Evolutionary conservation across 352 stramenopile genomes (phyloP), one percentile per base, ranked within the genome.

Genomic region (Albugo candida): DNA sequence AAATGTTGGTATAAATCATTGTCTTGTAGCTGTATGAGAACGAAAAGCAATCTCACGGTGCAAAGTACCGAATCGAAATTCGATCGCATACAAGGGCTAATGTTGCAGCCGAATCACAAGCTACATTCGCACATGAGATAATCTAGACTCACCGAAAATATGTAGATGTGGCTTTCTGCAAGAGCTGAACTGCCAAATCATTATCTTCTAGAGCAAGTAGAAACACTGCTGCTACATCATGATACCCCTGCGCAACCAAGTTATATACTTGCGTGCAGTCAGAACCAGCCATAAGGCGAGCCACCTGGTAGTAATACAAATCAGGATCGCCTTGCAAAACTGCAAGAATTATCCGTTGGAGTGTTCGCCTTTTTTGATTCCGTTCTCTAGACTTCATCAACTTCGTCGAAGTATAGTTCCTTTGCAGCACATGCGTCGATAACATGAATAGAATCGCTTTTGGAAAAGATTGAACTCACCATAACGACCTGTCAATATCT

Each of bases 151-250:
- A 88, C n/a, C 69, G 67, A 14, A 96, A 82, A 52, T 93, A 94
- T 24, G 80, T 91, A 17, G 59, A 58, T 31, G 80, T 94, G 0
- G 95, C 58, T 34, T 67, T 60, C 2, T 69, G 55, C 2, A 96
- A 53, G 14, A 89, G 77, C 27, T 60, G 59, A 39, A 54, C 56
- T 4, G 83, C 65, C 20, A 47, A 51, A 10, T 78, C 63, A 41
- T 87, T 67, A 21, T 94, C 66, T 36, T 82, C 84, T 16, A 89
- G 43, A n/a, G 70, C 72, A 24, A 91, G 50, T 24, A 85, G 51
- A 43, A 91, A 85, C 18, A 93, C 72, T 16, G 79, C 89, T 20
- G 75, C 78, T 16, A 97, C 75, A 60, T 97, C 91, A 59, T 97
- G 88, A 60, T 92, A 97, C 24, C 91, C 91, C 73, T 65, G 79